phyloP scores from a whole-genome alignment of 2,329 filamentous ascomycete species.

The Trichoderma sp. region DNA sequence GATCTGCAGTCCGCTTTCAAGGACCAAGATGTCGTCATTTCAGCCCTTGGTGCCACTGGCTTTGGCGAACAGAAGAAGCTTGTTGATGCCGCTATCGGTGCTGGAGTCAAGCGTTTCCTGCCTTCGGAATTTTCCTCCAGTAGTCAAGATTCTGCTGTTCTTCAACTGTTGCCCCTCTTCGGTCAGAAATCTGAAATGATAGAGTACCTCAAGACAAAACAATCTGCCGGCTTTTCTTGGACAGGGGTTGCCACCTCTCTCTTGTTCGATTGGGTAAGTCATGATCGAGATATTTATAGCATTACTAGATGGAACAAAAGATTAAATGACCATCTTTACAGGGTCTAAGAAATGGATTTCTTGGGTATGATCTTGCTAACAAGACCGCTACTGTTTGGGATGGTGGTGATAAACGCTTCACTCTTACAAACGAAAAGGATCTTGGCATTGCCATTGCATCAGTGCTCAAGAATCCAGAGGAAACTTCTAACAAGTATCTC shows the following conservation, averaged over 20 bases:
- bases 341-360: slow-evolving; percentile 22
- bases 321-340: neutral
- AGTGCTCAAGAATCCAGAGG: slow-evolving; percentile 43
- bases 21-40: slow-evolving; percentile 34
- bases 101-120: slow-evolving; percentile 54
- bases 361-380: slow-evolving; percentile 21
- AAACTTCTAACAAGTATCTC: slow-evolving; percentile 53
- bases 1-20: slow-evolving; percentile 20
- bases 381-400: slow-evolving; percentile 22
- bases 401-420: slow-evolving; percentile 21
- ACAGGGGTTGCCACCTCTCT: slow-evolving; percentile 35
- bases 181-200: slow-evolving; percentile 24
- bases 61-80: slow-evolving; percentile 47
- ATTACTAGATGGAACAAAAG: neutral
- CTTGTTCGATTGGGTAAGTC: slow-evolving; percentile 26
- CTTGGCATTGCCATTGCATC: slow-evolving; percentile 48
- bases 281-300: too few species aligned
- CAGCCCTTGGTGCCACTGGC: slow-evolving; percentile 40
- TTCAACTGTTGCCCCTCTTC: slow-evolving; percentile 25
- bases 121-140: slow-evolving; percentile 49
- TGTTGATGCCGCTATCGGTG: slow-evolving; percentile 51
- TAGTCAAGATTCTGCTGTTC: slow-evolving; percentile 28
- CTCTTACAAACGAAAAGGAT: slow-evolving; percentile 22
- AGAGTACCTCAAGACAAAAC: slow-evolving; percentile 19
- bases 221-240: slow-evolving; percentile 25